Conservation (phyloP, 169 alveolate species). For the Plasmodium vivax region DNA sequence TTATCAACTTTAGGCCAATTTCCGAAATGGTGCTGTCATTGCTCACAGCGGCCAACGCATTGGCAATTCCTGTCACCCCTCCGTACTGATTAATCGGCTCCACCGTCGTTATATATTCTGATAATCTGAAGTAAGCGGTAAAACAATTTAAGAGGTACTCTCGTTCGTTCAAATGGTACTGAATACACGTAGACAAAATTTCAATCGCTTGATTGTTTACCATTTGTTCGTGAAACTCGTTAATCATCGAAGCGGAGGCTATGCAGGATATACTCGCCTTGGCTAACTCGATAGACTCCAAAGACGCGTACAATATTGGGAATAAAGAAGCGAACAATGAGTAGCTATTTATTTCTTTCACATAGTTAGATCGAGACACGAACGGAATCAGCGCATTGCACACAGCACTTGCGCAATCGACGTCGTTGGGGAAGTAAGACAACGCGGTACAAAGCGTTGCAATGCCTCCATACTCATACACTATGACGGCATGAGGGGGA, state of each 20-base stretch:
- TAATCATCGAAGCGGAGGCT: slow-evolving; percentile 89
- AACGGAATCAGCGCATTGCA: slow-evolving; percentile 89
- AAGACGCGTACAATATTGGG: slow-evolving; percentile 87
- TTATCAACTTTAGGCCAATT: slow-evolving; percentile 87
- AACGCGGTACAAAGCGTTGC: slow-evolving; percentile 90
- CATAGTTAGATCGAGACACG: slow-evolving; percentile 82
- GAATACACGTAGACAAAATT: slow-evolving; percentile 91
- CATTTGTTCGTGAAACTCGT: slow-evolving; percentile 89
- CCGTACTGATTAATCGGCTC: slow-evolving; percentile 91
- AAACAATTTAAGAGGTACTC: slow-evolving; percentile 87
- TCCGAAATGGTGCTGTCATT: slow-evolving; percentile 83
- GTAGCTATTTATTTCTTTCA: slow-evolving; percentile 79
- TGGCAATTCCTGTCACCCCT: slow-evolving; percentile 90
- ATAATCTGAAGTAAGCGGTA: slow-evolving; percentile 87
- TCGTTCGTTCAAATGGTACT: slow-evolving; percentile 88
- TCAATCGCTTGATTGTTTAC: slow-evolving; percentile 90
- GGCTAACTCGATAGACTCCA: slow-evolving; percentile 86
- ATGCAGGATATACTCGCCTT: slow-evolving; percentile 82
- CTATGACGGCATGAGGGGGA: slow-evolving; percentile 88
- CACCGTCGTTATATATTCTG: slow-evolving; percentile 86
- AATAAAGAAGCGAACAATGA: slow-evolving; percentile 86
- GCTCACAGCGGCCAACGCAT: slow-evolving; percentile 85
- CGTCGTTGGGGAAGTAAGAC: slow-evolving; percentile 85
- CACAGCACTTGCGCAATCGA: slow-evolving; percentile 87
- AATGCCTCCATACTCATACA: slow-evolving; percentile 89